Conservation (phyloP, 2,329 filamentous ascomycete species). For the Colletotrichum siamense region DNA sequence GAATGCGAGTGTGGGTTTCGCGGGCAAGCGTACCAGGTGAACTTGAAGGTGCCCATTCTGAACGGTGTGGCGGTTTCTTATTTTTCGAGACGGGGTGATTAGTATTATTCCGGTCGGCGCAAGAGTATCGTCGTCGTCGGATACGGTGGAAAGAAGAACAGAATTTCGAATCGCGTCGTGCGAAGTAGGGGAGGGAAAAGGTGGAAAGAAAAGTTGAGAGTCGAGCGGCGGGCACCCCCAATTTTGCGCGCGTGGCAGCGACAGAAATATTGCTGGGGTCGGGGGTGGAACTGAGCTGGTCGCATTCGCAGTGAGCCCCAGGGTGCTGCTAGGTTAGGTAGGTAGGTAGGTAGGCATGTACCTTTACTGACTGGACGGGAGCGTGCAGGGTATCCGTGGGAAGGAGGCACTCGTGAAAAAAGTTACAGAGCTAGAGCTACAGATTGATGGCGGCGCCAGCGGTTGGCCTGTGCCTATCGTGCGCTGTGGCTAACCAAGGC, state of each 20-base stretch:
- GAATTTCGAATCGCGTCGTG: not conserved
- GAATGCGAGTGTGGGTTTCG: not conserved
- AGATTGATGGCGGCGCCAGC: not conserved
- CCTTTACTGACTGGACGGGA: not conserved
- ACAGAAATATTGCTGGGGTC: conserved; percentile 10
- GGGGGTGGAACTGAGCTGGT: not conserved
- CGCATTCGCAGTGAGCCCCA: not conserved
- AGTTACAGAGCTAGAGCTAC: not conserved
- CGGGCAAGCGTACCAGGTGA: conserved; percentile 21
- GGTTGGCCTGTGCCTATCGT: not conserved
- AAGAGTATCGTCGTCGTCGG: not conserved
- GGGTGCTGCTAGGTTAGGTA: not conserved
- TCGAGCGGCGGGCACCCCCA: conserved; percentile 1
- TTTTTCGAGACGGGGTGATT: not conserved
- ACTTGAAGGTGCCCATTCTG: conserved; percentile 24
- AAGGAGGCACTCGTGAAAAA: not conserved
- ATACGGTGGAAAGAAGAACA: not conserved
- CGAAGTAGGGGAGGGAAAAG: not conserved
- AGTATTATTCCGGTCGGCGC: conserved; percentile 3
- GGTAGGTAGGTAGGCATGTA: not conserved
- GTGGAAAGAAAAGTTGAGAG: conserved; percentile 9
- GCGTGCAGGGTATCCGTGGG: not conserved
- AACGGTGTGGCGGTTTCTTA: not conserved
- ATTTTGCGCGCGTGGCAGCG: conserved; percentile 9
- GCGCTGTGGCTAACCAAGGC: not conserved